Base-by-base conservation (phyloP, 2,329 filamentous ascomycete genomes). In the Arthrobotrys sphaeroides region DNA sequence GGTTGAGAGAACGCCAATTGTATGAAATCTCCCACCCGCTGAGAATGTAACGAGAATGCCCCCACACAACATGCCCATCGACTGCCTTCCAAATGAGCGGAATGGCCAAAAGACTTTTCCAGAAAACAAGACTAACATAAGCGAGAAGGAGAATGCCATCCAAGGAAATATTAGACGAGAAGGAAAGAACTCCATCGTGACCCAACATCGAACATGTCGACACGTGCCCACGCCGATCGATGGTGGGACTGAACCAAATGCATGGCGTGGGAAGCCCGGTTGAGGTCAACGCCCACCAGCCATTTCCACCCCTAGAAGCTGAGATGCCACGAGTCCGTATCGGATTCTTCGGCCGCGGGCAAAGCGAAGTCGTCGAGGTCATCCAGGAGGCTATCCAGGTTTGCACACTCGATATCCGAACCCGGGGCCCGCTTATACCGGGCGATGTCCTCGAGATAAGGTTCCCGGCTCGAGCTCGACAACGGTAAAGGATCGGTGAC, bases 311-410 rank as follows among this genome's bases (percentile, higher is more conserved):
- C 31, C 22, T 64, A 75, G 22, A 75, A 75, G 40, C 57, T 64
- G 38, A 75, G 40, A 42, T 69, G 72, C 72, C 72, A 75, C 18
- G 55, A 43, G n/a, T 69, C 61, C 2, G 40, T 33, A 26, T 60
- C 43, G 13, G 57, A 64, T 18, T 75, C 64, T n/a, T 75, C 72
- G 1, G 72, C 47, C 6, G 49, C 57, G 9, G 72, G 72, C 18
- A 75, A 38, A 26, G 61, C 26, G 28, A 75, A 75, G 49, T 75
- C 72, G 24, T 75, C 72, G 13, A 75, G 57, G 20, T 65, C 57
- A 10, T 75, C 72, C 20, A 68, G 31, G 5, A 64, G 40, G 12
- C 49, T 26, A 16, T 69, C 72, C 31, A 69, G 57, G 33, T 38
- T 33, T 12, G 65, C 38, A 16, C 24, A 31, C 9, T 49, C 38